A percentile compares a stretch with the other conserved stretches of the same genome.
phyloP scores from a whole-genome alignment of 1,284 basidiomycete genomes.

The Ustilago loliicola region DNA sequence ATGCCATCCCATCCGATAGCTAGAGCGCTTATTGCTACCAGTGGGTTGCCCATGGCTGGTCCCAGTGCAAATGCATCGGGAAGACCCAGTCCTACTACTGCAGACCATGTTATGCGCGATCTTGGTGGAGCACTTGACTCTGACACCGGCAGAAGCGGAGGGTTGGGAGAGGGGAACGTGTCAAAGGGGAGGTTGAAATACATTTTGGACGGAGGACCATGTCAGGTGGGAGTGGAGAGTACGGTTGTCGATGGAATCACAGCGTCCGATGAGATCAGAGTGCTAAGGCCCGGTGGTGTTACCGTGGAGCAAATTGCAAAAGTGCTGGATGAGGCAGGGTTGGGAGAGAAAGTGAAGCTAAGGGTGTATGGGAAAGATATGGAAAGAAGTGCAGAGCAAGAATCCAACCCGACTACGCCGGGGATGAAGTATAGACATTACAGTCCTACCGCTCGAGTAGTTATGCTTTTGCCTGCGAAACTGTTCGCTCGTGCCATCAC shows the following conservation, averaged over 20 bases:
- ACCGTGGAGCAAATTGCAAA: conserved; percentile 80
- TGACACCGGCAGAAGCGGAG: conserved; percentile 69
- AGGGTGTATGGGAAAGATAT: conserved; percentile 67
- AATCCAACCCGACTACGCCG: conserved; percentile 83
- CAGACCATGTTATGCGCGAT: conserved; percentile 86
- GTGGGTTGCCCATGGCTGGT: conserved; percentile 86
- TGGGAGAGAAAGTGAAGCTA: conserved; percentile 35
- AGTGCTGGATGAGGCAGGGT: conserved; percentile 31
- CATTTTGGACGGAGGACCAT: conserved; percentile 93
- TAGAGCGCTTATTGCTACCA: conserved; percentile 84
- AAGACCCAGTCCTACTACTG: conserved; percentile 92
- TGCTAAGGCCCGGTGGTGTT: conserved; percentile 91
- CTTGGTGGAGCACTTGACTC: conserved; percentile 75
- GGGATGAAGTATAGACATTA: conserved; percentile 99
- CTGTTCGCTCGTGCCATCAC: conserved; percentile 28
- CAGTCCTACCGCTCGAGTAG: conserved; percentile 76
- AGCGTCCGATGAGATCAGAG: conserved; percentile 77
- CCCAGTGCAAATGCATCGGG: conserved; percentile 96
- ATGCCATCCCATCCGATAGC: conserved; percentile 96
- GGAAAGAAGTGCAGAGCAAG: conserved; percentile 50
- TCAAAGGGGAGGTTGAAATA: conserved; percentile 74
- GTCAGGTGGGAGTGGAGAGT: conserved; percentile 91
- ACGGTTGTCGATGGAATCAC: conserved; percentile 87
- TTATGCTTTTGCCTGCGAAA: conserved; percentile 46
- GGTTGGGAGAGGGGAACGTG: background rate